Evolutionary conservation across 2,329 filamentous ascomycete species (phyloP), one percentile per base, ranked within the genome.

Genomic region (Apiospora kogelbergensis): DNA sequence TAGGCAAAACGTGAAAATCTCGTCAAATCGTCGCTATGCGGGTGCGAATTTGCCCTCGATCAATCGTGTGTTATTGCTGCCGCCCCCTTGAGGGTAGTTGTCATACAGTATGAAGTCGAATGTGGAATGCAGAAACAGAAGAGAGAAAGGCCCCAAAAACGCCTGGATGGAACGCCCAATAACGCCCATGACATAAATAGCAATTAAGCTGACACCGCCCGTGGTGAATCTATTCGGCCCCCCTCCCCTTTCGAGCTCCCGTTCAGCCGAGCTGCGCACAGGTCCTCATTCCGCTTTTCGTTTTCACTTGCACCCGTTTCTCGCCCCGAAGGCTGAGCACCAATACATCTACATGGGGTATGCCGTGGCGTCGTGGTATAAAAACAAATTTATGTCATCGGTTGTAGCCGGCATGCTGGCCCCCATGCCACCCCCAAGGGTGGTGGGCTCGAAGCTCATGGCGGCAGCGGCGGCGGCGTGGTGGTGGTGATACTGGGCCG

Each of bases 371-470:
- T 74, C 71, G 22, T 71, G 66, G 57, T 73, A 76, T 26, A 76
- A 68, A 53, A 75, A 76, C 42, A 75, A 60, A 40, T 76, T 73
- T 68, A 75, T 70, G 22, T 76, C 75, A 24, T 68, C 69, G 9
- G 63, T 33, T n/a, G 53, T 13, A 9, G 64, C 48, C 3, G 22
- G 30, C 24, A 53, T 41, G 42, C 71, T 40, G 57, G 70, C 33
- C 15, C 71, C 57, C 24, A 53, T 41, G 42, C 71, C 40, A 63
- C 71, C 33, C 15, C 71, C 57, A 11, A 63, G 69, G 42, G 74
- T 70, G 41, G 70, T 72, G 57, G 74, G 71, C 63, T 76, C 73
- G 65, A 74, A 76, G 46, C 68, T 65, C 24, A 76, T 63, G 26
- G 68, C 70, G 22, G 71, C 63, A 46, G 40, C 42, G 24, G 65